Base-by-base conservation (phyloP, 2,329 filamentous ascomycete species). In the Ophiostoma fasciatum region DNA sequence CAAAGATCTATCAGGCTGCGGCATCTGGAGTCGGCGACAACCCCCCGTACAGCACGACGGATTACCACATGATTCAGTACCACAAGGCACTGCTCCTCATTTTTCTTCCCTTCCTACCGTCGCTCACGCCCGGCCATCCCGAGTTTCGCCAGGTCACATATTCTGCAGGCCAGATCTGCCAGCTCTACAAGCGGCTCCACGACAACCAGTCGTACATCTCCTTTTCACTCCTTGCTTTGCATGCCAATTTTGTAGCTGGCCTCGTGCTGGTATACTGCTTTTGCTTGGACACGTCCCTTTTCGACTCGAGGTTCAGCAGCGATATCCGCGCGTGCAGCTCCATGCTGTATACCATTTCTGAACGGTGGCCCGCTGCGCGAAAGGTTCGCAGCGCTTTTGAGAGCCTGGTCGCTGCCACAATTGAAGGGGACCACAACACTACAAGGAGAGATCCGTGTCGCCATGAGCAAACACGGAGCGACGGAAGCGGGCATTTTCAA, bases 141-240 rank as follows among this genome's bases (percentile, higher is more conserved):
- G 28, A 37, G 11, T 37, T 37, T 13, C 35, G 35, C 8, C 28
- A 32, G 18, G 28, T 37, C 15, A 31, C 22, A 9, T 37, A 26
- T 29, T 37, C 35, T 13, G 35, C 35, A 4, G 35, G 35, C n/a
- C 35, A 37, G 23, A 32, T 37, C 18, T 37, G 35, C 23, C 35
- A 37, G 35, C 35, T 37, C 6, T 37, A 37, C 35, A 37, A 37
- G 25, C 35, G 35, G 17, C 29, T 31, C n/a, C 35, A 37, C 23
- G 35, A 37, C 20, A 37, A 37, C 21, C 35, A 37, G 29, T 32
- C 35, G 6, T 37, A 37, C n/a, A 31, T 37, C 17, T 37, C 35
- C 3, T 37, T 31, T 22, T 37, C 35, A 7, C 17, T 37, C 9
- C 19, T 37, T 22, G 35, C 35, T 21, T 22, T 37, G 18, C 35